Base-by-base conservation (phyloP, 306 rosid genomes). In the Begonia peltatifolia region DNA sequence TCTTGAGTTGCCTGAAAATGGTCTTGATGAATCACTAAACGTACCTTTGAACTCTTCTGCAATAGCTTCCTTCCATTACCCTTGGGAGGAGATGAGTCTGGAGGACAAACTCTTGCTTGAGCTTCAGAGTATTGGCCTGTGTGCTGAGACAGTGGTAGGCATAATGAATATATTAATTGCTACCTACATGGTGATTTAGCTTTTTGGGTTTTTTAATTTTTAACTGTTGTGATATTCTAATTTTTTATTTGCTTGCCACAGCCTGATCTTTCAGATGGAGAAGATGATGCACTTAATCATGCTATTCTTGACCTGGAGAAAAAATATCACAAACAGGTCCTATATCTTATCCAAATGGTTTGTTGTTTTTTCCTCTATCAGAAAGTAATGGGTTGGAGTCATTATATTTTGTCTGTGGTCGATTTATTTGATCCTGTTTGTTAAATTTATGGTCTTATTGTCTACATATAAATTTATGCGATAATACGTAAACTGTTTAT, bases 71-170 rank as follows among this genome's bases (percentile, higher is more conserved):
- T 55, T 67, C 55, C 64, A 60, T 65, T 22, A 50, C 53, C 62
- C 46, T 22, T 83, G 65, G 70, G 86, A 72, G 61, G 68, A 62
- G 72, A 68, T 81, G 78, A 68, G 68, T 54, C 56, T 92, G 57
- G 79, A 87, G 71, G 93, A 87, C 56, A 92, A 74, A 70, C 77
- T 92, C 74, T 83, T 92, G 42, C 69, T 87, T 82, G 99, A 92
- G 79, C 76, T 92, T 73, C 94, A 73, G 59, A 87, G 96, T 59
- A 70, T 92, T 63, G 99, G 88, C 67, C 70, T 92, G 60, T 75
- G 71, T 65, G 93, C 82, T 16, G 89, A 79, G 22, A 71, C 77
- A 12, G 77, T 73, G 89, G 99, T 92, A 74, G 41, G 85, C 4
- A 44, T 75, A 4, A 30, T 30, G 6, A 30, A 4, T 30, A 30